These are phyloP conservation scores for Macrocystidia cucumis DNA, from an alignment of 1,284 basidiomycete species.

Conservation along the genomic window DNA sequence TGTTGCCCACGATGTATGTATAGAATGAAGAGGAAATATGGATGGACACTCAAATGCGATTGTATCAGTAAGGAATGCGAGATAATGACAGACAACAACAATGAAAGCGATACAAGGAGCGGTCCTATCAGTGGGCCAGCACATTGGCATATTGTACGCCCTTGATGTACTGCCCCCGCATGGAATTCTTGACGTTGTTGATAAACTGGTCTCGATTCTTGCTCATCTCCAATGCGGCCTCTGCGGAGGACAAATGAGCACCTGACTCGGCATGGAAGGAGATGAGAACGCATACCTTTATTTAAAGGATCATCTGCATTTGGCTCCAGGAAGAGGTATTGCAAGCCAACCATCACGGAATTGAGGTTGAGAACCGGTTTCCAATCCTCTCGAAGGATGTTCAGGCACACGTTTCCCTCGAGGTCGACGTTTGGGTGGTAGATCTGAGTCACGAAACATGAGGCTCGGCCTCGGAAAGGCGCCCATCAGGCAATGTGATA, in stretches of 20 bases:
- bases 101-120: constrained; percentile 7
- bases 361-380: constrained; percentile 98
- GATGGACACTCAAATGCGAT: constrained; percentile 17
- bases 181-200: constrained; percentile 75
- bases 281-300: constrained; percentile 66
- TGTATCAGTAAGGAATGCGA: constrained; percentile 11
- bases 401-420: constrained; percentile 94
- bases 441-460: constrained; percentile 49
- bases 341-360: constrained; percentile 95
- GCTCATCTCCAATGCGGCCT: constrained; percentile 91
- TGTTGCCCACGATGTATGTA: too few relatives aligned
- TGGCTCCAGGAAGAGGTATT: constrained; percentile 97
- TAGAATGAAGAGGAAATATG: constrained; percentile 19
- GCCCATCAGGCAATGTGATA: constrained; percentile 2
- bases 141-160: constrained; percentile 78
- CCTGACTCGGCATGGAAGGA: constrained; percentile 1
- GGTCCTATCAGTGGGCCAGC: constrained; percentile 29
- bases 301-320: constrained; percentile 98
- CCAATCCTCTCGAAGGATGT: constrained; percentile 99
- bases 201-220: constrained; percentile 78
- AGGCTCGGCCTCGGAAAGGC: too few relatives aligned
- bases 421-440: constrained; percentile 99
- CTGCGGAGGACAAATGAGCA: constrained; percentile 33
- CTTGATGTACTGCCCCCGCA: constrained; percentile 74
- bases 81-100: constrained; percentile 10